These are phyloP conservation scores for Hemisphaericaspora xylofermentans DNA, from an alignment of 1,139 yeast genomes.

Conservation along the genomic window DNA sequence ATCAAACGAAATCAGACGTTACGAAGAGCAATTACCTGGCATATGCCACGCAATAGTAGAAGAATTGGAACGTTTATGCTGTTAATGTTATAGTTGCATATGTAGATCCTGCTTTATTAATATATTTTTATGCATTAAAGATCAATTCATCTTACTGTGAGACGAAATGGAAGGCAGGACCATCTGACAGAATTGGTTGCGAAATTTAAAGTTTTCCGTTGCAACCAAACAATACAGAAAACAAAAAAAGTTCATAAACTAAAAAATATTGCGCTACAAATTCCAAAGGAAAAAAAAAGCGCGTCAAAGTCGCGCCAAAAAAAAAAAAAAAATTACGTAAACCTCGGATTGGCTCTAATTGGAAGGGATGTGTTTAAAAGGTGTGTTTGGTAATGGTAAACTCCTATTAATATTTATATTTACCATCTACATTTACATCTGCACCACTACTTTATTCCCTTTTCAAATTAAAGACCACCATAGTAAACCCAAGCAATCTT, in stretches of 20 bases:
- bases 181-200: not conserved
- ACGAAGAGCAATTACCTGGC: slow-evolving; percentile 60
- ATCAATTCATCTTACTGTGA: too few relatives aligned
- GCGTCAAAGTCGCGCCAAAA: not conserved
- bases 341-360: too few relatives aligned
- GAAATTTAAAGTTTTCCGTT: not conserved
- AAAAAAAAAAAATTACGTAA: too few relatives aligned
- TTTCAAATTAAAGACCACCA: not conserved
- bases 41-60: slow-evolving; percentile 64
- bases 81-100: not conserved
- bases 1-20: slow-evolving; percentile 33
- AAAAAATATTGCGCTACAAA: not conserved
- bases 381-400: not conserved
- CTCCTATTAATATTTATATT: not conserved
- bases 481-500: not conserved
- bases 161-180: not conserved
- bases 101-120: not conserved
- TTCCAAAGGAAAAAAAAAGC: not conserved
- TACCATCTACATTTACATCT: not conserved
- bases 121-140: too few relatives aligned
- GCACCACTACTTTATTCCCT: not conserved
- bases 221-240: not conserved
- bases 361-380: too few relatives aligned
- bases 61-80: slow-evolving; percentile 31
- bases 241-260: too few relatives aligned